Percentiles rank a stretch among this genome's conserved stretches.
These are phyloP conservation scores for Talaromyces wortmannii DNA, from an alignment of 495 filamentous ascomycete species.

Conservation along the genomic window DNA sequence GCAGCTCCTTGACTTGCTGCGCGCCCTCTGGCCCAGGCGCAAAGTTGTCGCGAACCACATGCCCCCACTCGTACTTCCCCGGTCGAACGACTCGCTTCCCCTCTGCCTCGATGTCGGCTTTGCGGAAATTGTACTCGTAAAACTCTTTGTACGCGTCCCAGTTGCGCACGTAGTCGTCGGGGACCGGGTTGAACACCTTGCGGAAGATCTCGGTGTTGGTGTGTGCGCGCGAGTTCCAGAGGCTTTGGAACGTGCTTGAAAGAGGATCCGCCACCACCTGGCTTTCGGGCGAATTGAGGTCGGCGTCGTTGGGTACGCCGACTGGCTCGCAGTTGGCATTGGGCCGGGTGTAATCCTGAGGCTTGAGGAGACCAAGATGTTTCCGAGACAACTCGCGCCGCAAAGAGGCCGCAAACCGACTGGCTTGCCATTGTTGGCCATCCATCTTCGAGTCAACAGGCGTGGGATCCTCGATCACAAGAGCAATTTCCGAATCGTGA, in stretches of 20 bases:
- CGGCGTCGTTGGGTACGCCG: slow-evolving; percentile 66
- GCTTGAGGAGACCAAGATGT: slow-evolving; percentile 76
- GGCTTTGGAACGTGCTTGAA: slow-evolving; percentile 51
- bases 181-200: slow-evolving; percentile 82
- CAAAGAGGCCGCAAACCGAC: slow-evolving; percentile 76
- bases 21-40: slow-evolving; percentile 51
- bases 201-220: slow-evolving; percentile 82
- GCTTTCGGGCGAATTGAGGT: slow-evolving; percentile 74
- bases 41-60: slow-evolving; percentile 80
- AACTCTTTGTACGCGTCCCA: slow-evolving; percentile 86
- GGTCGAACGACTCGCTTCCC: slow-evolving; percentile 30
- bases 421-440: slow-evolving; percentile 60
- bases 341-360: slow-evolving; percentile 58
- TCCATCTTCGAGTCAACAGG: slow-evolving; percentile 65
- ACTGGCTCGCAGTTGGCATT: slow-evolving; percentile 73
- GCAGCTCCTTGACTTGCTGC: slow-evolving; percentile 72
- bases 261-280: slow-evolving; percentile 69
- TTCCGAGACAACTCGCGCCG: slow-evolving; percentile 84
- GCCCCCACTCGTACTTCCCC: slow-evolving; percentile 63
- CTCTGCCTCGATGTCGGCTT: slow-evolving; percentile 37
- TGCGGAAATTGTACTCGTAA: slow-evolving; percentile 68
- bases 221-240: slow-evolving; percentile 69
- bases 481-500: slow-evolving; percentile 81
- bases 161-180: slow-evolving; percentile 68
- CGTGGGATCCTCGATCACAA: slow-evolving; percentile 71